Evolutionary conservation across 352 stramenopile genomes (phyloP), one percentile per base, ranked within the genome.

Genomic region (Phytophthora palmivora): DNA sequence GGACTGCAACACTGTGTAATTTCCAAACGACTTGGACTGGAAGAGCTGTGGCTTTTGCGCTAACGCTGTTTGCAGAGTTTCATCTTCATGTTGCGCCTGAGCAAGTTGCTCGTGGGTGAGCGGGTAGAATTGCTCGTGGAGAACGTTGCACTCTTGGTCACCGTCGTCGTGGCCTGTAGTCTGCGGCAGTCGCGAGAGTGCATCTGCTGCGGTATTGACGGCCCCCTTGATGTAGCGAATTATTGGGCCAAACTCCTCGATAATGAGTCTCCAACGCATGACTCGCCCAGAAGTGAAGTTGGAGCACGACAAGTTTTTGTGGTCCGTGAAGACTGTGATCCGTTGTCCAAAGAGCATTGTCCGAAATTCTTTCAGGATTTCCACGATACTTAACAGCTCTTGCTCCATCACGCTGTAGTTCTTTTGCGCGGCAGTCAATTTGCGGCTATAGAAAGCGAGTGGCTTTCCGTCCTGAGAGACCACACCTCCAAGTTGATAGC

Each of bases 231-330:
- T 59, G 28, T 49, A 50, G 6, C 34, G 6, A 15, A 59, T 59
- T 2, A 18, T 39, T 32, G 51, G 39, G 0, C 51, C 24, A 50
- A 59, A 58, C 28, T 42, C 39, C 15, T 59, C 38, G 16, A n/a
- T n/a, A n/a, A n/a, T n/a, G n/a, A n/a, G n/a, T n/a, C n/a, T n/a
- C n/a, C n/a, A n/a, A n/a, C n/a, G 51, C 51, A 59, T 43, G 12
- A 50, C 24, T 6, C 39, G 24, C 4, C 26, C 14, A 1, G 38
- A 48, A 10, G 9, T 34, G n/a, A 44, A 50, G 41, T 50, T 59
- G 14, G 38, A 15, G 22, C 39, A 59, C 5, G 38, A 59, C 14
- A 49, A 16, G 11, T 59, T 59, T 16, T 59, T 59, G 51, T 49
- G 51, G 15, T 59, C 38, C 21, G 19, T 50, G 14, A 38, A 47